phyloP scores from a whole-genome alignment of 2,329 filamentous ascomycete species.

The Mollisia scopiformis region DNA sequence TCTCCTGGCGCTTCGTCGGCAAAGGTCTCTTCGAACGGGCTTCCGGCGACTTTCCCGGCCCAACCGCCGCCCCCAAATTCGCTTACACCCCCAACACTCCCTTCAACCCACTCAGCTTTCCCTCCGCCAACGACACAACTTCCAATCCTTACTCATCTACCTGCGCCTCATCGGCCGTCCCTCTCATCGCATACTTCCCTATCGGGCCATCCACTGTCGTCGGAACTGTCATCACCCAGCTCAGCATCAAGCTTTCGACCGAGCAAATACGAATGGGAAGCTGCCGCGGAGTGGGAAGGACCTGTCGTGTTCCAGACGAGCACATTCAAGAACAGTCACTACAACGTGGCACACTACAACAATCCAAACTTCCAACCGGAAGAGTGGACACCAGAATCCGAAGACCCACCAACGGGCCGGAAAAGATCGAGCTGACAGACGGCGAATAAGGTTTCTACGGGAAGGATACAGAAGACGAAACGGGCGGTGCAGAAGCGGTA shows the following conservation, averaged over 20 bases:
- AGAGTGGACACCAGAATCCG: conserved; percentile 44
- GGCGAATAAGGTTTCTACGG: conserved; percentile 6
- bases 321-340: conserved; percentile 68
- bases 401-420: conserved; percentile 28
- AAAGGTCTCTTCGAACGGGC: conserved; percentile 23
- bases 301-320: conserved; percentile 45
- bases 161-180: conserved; percentile 21
- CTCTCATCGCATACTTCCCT: conserved; percentile 14
- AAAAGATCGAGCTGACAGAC: conserved; percentile 26
- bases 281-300: conserved; percentile 33
- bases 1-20: conserved; percentile 29
- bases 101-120: conserved; percentile 19
- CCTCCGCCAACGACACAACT: conserved; percentile 23
- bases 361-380: conserved; percentile 65
- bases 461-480: neutral
- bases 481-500: neutral
- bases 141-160: conserved; percentile 24
- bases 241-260: conserved; percentile 34
- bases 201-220: conserved; percentile 18
- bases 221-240: conserved; percentile 26
- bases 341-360: conserved; percentile 68
- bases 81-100: conserved; percentile 28
- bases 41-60: conserved; percentile 24
- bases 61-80: conserved; percentile 21
- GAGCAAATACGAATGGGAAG: conserved; percentile 38